A percentile compares a stretch with the other conserved stretches of the same genome.
Conservation (phyloP, 1,139 yeast genomes). For the Hyphopichia wangnamkhiaoensis region DNA sequence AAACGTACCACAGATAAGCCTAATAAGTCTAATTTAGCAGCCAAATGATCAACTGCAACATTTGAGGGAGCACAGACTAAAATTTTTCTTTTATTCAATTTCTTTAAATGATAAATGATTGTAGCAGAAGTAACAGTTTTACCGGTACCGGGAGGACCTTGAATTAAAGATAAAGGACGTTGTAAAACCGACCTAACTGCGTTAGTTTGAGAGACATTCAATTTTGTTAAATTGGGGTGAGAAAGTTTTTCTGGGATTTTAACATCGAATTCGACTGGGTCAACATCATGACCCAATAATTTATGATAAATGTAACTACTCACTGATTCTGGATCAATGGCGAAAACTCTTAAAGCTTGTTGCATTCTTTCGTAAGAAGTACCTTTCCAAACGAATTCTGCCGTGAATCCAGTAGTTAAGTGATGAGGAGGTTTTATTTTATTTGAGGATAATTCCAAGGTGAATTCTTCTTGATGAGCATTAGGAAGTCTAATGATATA, state of each 20-base stretch:
- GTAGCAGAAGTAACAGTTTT: constrained; percentile 94
- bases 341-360: constrained; percentile 70
- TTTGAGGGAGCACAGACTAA: constrained; percentile 95
- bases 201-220: constrained; percentile 75
- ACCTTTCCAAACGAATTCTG: constrained; percentile 90
- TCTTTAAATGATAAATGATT: constrained; percentile 73
- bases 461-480: constrained; percentile 66
- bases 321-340: constrained; percentile 68
- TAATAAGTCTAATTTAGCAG: constrained; percentile 62
- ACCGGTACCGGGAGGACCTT: constrained; percentile 99
- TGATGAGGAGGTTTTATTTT: constrained; percentile 51
- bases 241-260: constrained; percentile 62
- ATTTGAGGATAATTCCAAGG: constrained; percentile 61
- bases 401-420: constrained; percentile 68
- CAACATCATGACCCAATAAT: constrained; percentile 79
- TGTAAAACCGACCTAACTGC: constrained; percentile 75
- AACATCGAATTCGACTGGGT: constrained; percentile 61
- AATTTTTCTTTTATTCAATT: constrained; percentile 56
- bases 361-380: constrained; percentile 85
- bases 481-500: constrained; percentile 73
- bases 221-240: constrained; percentile 64
- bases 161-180: constrained; percentile 81
- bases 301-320: constrained; percentile 79
- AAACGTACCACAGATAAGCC: constrained; percentile 79
- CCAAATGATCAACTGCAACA: constrained; percentile 92